Evolutionary conservation across 2,329 filamentous ascomycete species (phyloP).

Genomic region (Epichloe bromicola): DNA sequence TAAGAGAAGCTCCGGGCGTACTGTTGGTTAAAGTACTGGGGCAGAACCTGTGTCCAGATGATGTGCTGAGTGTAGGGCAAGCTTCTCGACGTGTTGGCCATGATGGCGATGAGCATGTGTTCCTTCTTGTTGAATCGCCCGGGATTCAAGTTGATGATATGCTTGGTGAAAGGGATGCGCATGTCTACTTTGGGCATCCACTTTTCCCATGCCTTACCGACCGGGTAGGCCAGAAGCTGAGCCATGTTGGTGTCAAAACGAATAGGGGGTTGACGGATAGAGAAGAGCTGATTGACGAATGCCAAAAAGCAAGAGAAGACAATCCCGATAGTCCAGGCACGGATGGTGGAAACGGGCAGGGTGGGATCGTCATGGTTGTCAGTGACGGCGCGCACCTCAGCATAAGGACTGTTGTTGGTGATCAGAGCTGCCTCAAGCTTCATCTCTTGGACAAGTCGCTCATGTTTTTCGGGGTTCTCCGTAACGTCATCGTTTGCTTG

Average conservation of each 20-base stretch:
- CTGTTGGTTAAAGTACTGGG: constrained; percentile 39
- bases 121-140: constrained; percentile 47
- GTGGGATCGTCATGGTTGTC: constrained; percentile 40
- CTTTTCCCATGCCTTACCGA: constrained; percentile 37
- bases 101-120: constrained; percentile 47
- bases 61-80: constrained; percentile 42
- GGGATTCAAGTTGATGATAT: constrained; percentile 33
- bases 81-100: constrained; percentile 45
- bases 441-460: constrained; percentile 37
- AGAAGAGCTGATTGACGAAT: constrained; percentile 45
- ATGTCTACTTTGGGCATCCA: constrained; percentile 37
- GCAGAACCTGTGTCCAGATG: constrained; percentile 39
- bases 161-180: constrained; percentile 27
- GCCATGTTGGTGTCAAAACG: constrained; percentile 41
- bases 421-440: constrained; percentile 41
- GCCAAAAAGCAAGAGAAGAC: constrained; percentile 34
- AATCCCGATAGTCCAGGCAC: constrained; percentile 39
- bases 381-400: constrained; percentile 42
- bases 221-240: constrained; percentile 41
- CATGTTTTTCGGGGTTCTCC: constrained; percentile 31
- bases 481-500: constrained; percentile 33
- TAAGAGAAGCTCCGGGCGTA: constrained; percentile 40
- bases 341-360: constrained; percentile 39
- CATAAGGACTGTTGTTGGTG: constrained; percentile 42
- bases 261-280: constrained; percentile 42